A percentile compares a stretch with the other conserved stretches of the same genome.
Evolutionary conservation across 2,329 filamentous ascomycete genomes (phyloP).

Genomic region (Allantophomopsis lycopodina): DNA sequence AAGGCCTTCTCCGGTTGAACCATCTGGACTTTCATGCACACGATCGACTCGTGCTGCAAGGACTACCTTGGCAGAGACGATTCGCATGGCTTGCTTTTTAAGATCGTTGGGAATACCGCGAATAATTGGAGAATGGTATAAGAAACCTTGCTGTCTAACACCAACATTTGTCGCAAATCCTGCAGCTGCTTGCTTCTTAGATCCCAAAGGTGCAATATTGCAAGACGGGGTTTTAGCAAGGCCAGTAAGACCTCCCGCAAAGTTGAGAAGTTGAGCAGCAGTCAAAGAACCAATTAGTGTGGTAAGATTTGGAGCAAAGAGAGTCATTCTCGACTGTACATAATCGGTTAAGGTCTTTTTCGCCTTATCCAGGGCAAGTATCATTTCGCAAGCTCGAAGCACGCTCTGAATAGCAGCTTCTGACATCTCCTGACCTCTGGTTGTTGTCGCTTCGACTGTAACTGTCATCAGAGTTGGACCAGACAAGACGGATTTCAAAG

Average conservation of each 20-base stretch:
- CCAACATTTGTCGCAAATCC: constrained; percentile 90
- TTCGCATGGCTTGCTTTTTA: constrained; percentile 88
- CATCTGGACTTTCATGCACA: constrained; percentile 68
- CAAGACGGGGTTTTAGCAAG: constrained; percentile 87
- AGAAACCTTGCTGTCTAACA: constrained; percentile 79
- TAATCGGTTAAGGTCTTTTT: constrained; percentile 84
- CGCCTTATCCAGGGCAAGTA: constrained; percentile 73
- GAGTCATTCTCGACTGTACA: constrained; percentile 90
- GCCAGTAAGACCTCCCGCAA: constrained; percentile 75
- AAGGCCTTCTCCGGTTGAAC: constrained; percentile 69
- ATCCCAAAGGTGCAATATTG: constrained; percentile 82
- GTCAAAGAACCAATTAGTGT: constrained; percentile 83
- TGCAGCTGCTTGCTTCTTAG: constrained; percentile 66
- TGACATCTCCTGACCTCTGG: constrained; percentile 65
- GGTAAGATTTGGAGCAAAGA: constrained; percentile 91
- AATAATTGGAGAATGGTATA: constrained; percentile 87
- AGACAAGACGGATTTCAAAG: constrained; percentile 71
- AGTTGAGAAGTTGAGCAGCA: constrained; percentile 91
- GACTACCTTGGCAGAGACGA: constrained; percentile 84
- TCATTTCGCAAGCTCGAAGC: constrained; percentile 71
- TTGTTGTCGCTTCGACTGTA: constrained; percentile 84
- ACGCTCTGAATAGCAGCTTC: constrained; percentile 64
- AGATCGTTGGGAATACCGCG: constrained; percentile 72
- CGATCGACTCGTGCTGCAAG: constrained; percentile 87
- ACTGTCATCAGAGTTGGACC: constrained; percentile 91